phyloP scores from a whole-genome alignment of 2,329 filamentous ascomycete genomes.

The Xylaria hypoxylon region DNA sequence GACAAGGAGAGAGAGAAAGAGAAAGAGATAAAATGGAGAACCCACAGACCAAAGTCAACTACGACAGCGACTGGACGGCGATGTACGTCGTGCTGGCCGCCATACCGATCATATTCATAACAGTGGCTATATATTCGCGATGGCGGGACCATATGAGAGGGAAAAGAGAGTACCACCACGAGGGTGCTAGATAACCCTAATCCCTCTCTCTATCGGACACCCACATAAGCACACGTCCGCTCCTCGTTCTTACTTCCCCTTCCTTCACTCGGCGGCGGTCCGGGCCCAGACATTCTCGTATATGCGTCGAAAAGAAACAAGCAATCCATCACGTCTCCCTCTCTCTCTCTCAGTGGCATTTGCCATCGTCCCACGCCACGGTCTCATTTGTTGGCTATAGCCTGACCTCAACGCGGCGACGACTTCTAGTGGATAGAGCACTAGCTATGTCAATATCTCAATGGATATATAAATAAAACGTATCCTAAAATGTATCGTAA shows the following conservation, averaged over 20 bases:
- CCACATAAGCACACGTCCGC: neutral
- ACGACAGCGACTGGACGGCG: constrained; percentile 45
- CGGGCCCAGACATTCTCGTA: neutral
- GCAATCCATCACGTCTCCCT: neutral
- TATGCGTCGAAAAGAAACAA: neutral
- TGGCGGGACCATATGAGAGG: constrained; percentile 33
- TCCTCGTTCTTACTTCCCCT: neutral
- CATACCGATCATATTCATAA: constrained; percentile 44
- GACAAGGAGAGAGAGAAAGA: neutral
- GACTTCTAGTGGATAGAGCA: too few relatives aligned
- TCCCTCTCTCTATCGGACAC: neutral
- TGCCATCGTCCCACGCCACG: neutral
- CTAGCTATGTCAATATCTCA: too few relatives aligned
- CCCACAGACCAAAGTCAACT: constrained; percentile 21
- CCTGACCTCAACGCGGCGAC: neutral
- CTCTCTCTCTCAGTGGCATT: neutral
- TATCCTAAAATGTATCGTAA: neutral
- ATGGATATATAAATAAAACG: too few relatives aligned
- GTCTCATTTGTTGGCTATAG: neutral
- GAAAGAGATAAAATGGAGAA: constrained; percentile 14
- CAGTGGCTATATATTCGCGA: constrained; percentile 36
- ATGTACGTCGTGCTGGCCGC: constrained; percentile 45
- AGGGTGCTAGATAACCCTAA: neutral
- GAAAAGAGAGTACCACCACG: constrained; percentile 1
- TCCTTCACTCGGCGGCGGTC: neutral